Evolutionary conservation across 106 monocot genomes (phyloP).

Genomic region (Agapanthus africanus): DNA sequence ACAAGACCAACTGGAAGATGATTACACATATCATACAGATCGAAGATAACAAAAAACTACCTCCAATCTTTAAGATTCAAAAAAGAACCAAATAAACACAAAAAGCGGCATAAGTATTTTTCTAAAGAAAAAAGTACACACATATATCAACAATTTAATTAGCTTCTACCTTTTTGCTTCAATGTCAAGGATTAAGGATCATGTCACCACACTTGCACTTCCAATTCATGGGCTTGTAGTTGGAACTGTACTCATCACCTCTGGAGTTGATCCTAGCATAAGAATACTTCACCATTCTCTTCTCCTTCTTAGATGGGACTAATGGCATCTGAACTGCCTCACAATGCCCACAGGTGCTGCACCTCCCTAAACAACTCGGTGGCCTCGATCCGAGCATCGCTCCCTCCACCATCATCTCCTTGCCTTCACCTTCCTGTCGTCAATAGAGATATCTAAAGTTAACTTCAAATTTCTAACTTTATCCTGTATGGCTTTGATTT

Average conservation of each 20-base stretch:
- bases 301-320: conserved; percentile 8
- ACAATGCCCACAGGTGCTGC: conserved; percentile 18
- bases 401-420: conserved; percentile 1
- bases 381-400: conserved; percentile 24
- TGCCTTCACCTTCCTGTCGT: neutral
- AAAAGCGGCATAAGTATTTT: too few species aligned
- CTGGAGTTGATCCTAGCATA: neutral
- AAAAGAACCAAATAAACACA: too few species aligned
- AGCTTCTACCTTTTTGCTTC: too few species aligned
- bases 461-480: neutral
- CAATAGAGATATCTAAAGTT: neutral
- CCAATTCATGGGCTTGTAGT: conserved; percentile 22
- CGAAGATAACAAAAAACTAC: too few species aligned
- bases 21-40: too few species aligned
- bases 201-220: conserved; percentile 26
- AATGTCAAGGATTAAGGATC: conserved; percentile 19
- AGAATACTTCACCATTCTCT: neutral
- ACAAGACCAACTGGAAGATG: too few species aligned
- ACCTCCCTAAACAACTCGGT: conserved; percentile 13
- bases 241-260: conserved; percentile 20
- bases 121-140: too few species aligned
- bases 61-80: too few species aligned
- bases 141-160: too few species aligned
- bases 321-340: conserved; percentile 24
- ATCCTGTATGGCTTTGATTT: too few species aligned